These are phyloP conservation scores for Trypanosoma boissoni DNA, from an alignment of 208 protist genomes.

Conservation along the genomic window DNA sequence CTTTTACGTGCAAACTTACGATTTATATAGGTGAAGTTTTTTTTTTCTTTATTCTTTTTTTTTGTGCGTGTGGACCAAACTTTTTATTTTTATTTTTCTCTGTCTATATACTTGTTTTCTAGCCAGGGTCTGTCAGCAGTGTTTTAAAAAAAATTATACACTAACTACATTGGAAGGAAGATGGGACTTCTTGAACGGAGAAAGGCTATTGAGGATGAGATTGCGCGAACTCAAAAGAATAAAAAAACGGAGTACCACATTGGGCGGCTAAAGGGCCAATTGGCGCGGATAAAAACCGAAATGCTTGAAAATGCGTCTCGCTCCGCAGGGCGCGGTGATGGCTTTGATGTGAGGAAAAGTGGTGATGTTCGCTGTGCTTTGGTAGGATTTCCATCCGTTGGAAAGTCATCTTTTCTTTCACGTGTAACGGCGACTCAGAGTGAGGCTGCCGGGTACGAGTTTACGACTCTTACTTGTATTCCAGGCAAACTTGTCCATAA, in stretches of 20 bases:
- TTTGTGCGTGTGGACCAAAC: too few species aligned
- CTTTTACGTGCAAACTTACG: too few species aligned
- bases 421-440: conserved; percentile 95
- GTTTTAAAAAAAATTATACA: background rate
- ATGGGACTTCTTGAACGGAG: conserved; percentile 97
- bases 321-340: conserved; percentile 63
- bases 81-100: conserved; percentile 10
- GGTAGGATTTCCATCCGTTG: conserved; percentile 95
- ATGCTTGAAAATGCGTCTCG: conserved; percentile 90
- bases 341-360: conserved; percentile 95
- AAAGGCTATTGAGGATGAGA: conserved; percentile 98
- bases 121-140: background rate
- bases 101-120: background rate
- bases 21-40: too few species aligned
- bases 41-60: too few species aligned
- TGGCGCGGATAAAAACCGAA: conserved; percentile 94
- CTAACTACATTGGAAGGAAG: background rate
- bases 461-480: conserved; percentile 99
- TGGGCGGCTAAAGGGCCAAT: conserved; percentile 95
- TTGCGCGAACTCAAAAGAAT: conserved; percentile 97
- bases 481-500: conserved; percentile 96
- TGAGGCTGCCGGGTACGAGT: conserved; percentile 97
- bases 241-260: conserved; percentile 98
- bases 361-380: conserved; percentile 93
- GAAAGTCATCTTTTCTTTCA: conserved; percentile 98